Conservation (phyloP, 768 basidiomycete species). For the Termitomyces sp. region DNA sequence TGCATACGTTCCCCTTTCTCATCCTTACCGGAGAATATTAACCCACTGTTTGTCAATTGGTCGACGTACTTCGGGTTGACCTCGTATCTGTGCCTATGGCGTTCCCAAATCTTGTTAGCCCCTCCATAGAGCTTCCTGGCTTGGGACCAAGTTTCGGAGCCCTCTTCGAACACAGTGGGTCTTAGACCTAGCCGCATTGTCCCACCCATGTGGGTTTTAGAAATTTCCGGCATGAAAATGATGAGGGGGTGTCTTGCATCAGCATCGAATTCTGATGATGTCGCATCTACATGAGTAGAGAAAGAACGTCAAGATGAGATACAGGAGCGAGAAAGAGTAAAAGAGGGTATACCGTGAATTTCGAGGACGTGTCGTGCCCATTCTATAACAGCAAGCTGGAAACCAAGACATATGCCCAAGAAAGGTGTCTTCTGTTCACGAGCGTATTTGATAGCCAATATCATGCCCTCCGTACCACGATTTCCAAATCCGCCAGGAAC, state of each 20-base stretch:
- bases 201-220: conserved; percentile 95
- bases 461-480: conserved; percentile 96
- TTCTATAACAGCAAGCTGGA: conserved; percentile 95
- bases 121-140: conserved; percentile 80
- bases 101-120: conserved; percentile 82
- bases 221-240: conserved; percentile 99
- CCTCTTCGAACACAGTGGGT: conserved; percentile 84
- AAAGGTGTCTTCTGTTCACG: conserved; percentile 93
- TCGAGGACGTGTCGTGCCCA: conserved; percentile 85
- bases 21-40: conserved; percentile 75
- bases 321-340: neutral
- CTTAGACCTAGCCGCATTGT: conserved; percentile 99
- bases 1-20: conserved; percentile 98
- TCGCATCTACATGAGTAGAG: conserved; percentile 52
- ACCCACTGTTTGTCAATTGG: conserved; percentile 59
- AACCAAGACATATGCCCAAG: conserved; percentile 94
- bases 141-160: conserved; percentile 66
- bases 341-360: conserved; percentile 42
- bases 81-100: conserved; percentile 93
- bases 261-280: conserved; percentile 75
- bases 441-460: conserved; percentile 96
- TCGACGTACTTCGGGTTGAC: conserved; percentile 88
- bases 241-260: conserved; percentile 65
- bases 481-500: conserved; percentile 95
- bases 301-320: conserved; percentile 5